Conservation (phyloP, 2,329 filamentous ascomycete genomes). For the Colletotrichum sp. region DNA sequence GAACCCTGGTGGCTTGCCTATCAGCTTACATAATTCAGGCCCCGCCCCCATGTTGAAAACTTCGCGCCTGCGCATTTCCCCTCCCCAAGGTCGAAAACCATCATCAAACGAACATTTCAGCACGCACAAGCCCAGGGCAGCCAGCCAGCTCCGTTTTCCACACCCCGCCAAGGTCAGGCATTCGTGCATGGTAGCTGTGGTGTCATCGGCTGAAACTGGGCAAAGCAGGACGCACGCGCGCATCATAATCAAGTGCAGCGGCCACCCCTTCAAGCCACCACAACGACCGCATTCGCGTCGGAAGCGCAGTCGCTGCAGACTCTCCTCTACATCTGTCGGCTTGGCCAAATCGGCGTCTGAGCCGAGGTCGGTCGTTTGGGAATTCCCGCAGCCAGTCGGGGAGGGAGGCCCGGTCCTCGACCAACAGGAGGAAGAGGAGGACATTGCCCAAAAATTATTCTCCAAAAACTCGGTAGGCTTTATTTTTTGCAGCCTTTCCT, state of each 20-base stretch:
- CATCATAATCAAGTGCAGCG: conserved; percentile 5
- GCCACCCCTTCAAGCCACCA: background rate
- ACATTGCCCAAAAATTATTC: background rate
- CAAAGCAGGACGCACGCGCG: background rate
- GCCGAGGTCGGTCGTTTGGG: background rate
- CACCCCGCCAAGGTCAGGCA: conserved; percentile 19
- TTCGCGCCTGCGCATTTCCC: conserved; percentile 30
- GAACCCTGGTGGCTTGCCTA: rapidly evolving
- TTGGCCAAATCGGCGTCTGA: background rate
- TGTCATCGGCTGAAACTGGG: conserved; percentile 18
- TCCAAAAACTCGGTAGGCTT: conserved; percentile 20
- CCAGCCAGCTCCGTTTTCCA: conserved; percentile 2
- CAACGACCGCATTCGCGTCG: background rate
- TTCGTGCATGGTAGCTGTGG: conserved; percentile 20
- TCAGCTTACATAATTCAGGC: background rate
- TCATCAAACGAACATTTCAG: conserved; percentile 30
- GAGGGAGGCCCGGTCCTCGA: background rate
- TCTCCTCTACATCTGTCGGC: background rate
- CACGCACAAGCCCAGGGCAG: conserved; percentile 21
- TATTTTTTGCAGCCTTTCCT: conserved; percentile 14
- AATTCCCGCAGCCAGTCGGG: background rate
- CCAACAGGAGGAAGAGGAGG: background rate
- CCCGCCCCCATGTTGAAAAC: conserved; percentile 23
- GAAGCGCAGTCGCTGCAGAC: background rate
- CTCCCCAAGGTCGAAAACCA: conserved; percentile 27